Evolutionary conservation across 768 basidiomycete species (phyloP).

Genomic region (Rhizopogon sp.): DNA sequence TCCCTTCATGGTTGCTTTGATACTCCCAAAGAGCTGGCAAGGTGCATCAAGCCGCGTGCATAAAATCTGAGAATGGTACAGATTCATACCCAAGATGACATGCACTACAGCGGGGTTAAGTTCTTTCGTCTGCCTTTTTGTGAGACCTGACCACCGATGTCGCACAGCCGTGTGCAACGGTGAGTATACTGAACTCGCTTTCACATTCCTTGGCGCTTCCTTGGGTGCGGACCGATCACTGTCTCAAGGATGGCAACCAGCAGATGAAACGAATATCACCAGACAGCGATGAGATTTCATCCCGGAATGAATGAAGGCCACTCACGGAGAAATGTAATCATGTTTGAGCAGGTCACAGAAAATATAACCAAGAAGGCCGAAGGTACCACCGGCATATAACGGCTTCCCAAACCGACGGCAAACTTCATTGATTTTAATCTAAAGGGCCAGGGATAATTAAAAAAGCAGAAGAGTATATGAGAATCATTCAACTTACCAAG

Average conservation of each 20-base stretch:
- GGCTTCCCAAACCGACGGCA: slow-evolving; percentile 72
- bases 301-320: slow-evolving; percentile 2
- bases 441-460: slow-evolving; percentile 11
- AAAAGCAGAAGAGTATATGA: background rate
- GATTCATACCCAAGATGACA: slow-evolving; percentile 58
- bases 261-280: slow-evolving; percentile 3
- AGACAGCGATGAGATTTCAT: background rate
- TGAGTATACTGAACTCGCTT: slow-evolving; percentile 58
- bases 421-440: slow-evolving; percentile 78
- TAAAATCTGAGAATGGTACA: background rate
- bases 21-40: slow-evolving; percentile 78
- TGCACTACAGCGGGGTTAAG: slow-evolving; percentile 75
- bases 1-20: slow-evolving; percentile 51
- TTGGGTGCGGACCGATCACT: slow-evolving; percentile 64
- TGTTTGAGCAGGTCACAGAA: slow-evolving; percentile 90
- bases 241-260: slow-evolving; percentile 6
- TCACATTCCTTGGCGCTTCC: slow-evolving; percentile 55
- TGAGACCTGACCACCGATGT: slow-evolving; percentile 65
- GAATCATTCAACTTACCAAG: slow-evolving; percentile 49
- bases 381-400: slow-evolving; percentile 90
- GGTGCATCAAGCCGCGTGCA: slow-evolving; percentile 1
- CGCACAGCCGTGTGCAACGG: slow-evolving; percentile 58
- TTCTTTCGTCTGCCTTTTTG: slow-evolving; percentile 75
- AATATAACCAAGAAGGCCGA: slow-evolving; percentile 88
- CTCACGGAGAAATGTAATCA: slow-evolving; percentile 83